Evolutionary conservation across 176 grass and related monocot species (phyloP), one percentile per base, ranked within the genome.

Genomic region (Oropetium thomaeum): DNA sequence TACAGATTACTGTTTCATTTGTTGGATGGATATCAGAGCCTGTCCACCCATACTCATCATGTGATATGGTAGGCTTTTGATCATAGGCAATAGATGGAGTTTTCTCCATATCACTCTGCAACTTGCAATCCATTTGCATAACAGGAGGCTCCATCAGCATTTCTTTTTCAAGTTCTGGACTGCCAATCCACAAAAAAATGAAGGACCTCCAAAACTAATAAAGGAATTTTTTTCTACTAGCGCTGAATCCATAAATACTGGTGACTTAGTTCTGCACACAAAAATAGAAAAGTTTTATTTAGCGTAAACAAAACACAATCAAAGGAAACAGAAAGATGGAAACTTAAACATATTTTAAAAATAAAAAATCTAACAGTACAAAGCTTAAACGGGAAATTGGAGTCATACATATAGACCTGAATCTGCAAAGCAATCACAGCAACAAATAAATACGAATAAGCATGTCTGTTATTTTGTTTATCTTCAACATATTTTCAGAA

Each of bases 121-220:
- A n/a, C 49, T 84, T 81, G 73, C 44, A 82, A 63, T 93, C 87
- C 41, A 86, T 65, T 79, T 84, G 84, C 70, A 85, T 81, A 81
- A 87, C 85, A 79, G 84, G 72, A 67, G 84, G 70, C 71, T 93
- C 87, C 76, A 90, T 89, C 51, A 93, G 84, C 82, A 85, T 85
- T 81, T 82, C 91, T 85, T 66, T 67, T 73, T 14, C 75, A 80
- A 60, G 67, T 61, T 71, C 68, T 66, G 67, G 27, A 74, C 45
- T 48, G 58, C 10, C 17, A 75, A 42, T 68, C 53, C 61, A 64
- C 38, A 71, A 48, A 5, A 57, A 67, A 75, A 64, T 67, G 72
- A 42, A 60, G 51, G 75, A 62, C 30, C 74, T 65, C 58, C 75
- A 33, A 71, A 87, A 79, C 29, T 39, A 82, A 51, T 58, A 52